Evolutionary conservation across 2,329 filamentous ascomycete species (phyloP), one percentile per base, ranked within the genome.

Genomic region (Neofusicoccum kwambonambiense): DNA sequence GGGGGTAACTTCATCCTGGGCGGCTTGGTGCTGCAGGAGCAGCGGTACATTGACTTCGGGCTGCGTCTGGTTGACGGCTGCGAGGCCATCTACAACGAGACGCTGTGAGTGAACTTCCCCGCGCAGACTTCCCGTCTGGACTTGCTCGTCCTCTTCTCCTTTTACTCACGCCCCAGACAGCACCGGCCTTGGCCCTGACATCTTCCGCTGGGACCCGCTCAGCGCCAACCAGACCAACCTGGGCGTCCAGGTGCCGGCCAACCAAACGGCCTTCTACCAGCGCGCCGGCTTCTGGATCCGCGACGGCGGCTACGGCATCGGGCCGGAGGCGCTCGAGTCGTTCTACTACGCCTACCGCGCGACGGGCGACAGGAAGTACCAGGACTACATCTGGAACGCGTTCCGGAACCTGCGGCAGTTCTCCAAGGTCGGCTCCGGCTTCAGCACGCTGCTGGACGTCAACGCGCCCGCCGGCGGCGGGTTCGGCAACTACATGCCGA

Each of bases 281-380:
- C 74, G 77, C 68, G 81, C 86, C 0, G 92, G 92, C 3, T 96
- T 91, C 81, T 96, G 87, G 78, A 88, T 92, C 73, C 83, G 78
- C 0, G 79, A 80, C 45, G 72, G 79, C 0, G 72, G 76, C 5
- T 96, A 96, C 75, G 79, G 89, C 8, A 83, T 96, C 35, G 86
- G 92, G 0, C 90, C 92, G 0, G 92, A 96, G 77, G 90, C 93
- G 3, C 84, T 96, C 42, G 92, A 96, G 79, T 90, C 87, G 70
- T 89, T 89, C 76, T 96, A 96, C 82, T 95, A 96, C 76, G 91
- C 92, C 2, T 96, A 91, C 80, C 87, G 92, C 60, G 86, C 89
- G 0, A 96, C 92, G 0, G 89, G 90, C 4, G 84, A 94, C 67
- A 70, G 79, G 37, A 90, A 87, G 78, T 96, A 93, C 77, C 90